phyloP scores from a whole-genome alignment of 2,329 filamentous ascomycete genomes.

The Claviceps monticola region DNA sequence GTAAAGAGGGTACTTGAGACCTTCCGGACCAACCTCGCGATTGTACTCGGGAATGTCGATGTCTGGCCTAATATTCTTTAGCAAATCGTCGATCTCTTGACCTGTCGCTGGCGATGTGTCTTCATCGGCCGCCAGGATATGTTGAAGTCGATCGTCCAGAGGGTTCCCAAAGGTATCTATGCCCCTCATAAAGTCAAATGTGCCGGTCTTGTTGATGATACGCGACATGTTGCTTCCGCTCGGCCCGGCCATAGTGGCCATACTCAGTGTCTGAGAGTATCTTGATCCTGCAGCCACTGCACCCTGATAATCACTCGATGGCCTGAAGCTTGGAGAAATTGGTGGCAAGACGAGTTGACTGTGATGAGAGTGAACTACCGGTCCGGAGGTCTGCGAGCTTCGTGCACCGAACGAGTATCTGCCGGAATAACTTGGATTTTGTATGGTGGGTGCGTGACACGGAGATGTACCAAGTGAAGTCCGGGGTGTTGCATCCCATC shows the following conservation, averaged over 20 bases:
- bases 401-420: neutral
- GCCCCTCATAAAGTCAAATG: conserved; percentile 22
- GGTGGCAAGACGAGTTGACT: neutral
- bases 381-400: neutral
- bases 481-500: conserved; percentile 1
- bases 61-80: conserved; percentile 63
- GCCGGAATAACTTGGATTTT: neutral
- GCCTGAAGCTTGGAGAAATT: neutral
- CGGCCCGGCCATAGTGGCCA: conserved; percentile 1
- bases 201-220: conserved; percentile 24
- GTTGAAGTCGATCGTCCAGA: conserved; percentile 19
- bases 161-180: conserved; percentile 23
- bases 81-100: conserved; percentile 55
- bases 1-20: conserved; percentile 56
- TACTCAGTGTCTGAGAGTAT: neutral
- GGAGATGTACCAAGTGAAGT: neutral
- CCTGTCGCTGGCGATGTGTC: conserved; percentile 25
- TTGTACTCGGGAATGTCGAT: conserved; percentile 47
- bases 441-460: neutral
- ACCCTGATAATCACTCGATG: neutral
- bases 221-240: conserved; percentile 13
- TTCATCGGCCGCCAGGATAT: conserved; percentile 21
- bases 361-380: neutral
- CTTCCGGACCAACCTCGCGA: conserved; percentile 54
- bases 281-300: neutral